Base-by-base conservation (phyloP, 768 basidiomycete genomes). In the Lentinula boryana region DNA sequence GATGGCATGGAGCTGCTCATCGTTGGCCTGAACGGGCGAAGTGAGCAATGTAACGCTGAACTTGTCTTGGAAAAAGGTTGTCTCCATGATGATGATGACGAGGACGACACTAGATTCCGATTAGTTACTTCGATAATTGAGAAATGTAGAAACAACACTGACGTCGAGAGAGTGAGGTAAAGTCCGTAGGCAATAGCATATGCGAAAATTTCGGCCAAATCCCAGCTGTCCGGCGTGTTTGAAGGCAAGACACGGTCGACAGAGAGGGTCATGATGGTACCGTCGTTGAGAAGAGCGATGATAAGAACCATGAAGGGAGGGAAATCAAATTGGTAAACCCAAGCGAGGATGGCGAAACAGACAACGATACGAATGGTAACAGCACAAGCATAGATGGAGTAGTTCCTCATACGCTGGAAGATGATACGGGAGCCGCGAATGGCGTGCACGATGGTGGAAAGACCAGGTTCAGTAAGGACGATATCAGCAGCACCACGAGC, bases 401-500 rank as follows among this genome's bases (percentile, higher is more conserved):
- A 98, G 84, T 98, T 98, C 68, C 96, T 81, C 96, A 98, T 98
- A 78, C 96, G 91, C 72, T 98, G 96, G 91, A 98, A 98, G 77
- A 98, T 98, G 79, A 97, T 78, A 81, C 96, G 95, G 36, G 96
- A 97, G 63, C 94, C 93, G 67, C 94, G 93, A 74, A 98, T 98
- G 72, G 96, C 96, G 75, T 98, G 95, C 66, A 98, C 94, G 71
- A 98, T 98, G 71, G 96, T 98, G 63, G 96, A 98, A 52, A 98
- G 88, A 86, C 96, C 96, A 61, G 96, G 96, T 73, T 98, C 95
- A 41, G 94, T 97, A 64, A 98, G 78, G 67, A 98, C 96, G 66
- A 98, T 98, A 75, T 98, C 95, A 67, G 95, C 96, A 58, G 96
- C 96, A 75, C 95, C 94, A 76, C 96, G 93, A 67, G 96, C 96